Conservation (phyloP, 495 filamentous ascomycete genomes). For the Xylaria scruposa region DNA sequence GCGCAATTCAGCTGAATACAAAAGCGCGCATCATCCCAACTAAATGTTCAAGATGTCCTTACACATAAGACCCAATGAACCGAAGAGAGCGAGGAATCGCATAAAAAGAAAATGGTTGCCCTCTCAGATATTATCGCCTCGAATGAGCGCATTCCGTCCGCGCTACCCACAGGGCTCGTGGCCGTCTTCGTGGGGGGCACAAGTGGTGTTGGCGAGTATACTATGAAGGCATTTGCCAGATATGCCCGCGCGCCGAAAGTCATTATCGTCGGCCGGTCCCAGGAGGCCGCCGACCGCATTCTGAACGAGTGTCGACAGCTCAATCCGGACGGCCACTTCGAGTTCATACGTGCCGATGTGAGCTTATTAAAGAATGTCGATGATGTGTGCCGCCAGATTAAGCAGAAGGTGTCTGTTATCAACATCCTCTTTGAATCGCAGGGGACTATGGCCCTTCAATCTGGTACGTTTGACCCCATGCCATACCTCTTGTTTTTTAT, state of each 20-base stretch:
- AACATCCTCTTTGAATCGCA: constrained; percentile 63
- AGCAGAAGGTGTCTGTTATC: constrained; percentile 56
- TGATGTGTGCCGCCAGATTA: constrained; percentile 58
- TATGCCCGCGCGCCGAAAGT: constrained; percentile 51
- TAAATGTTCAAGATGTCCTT: not conserved
- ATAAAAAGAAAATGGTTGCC: constrained; percentile 39
- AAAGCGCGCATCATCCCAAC: not conserved
- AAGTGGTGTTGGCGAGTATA: constrained; percentile 63
- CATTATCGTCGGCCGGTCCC: constrained; percentile 48
- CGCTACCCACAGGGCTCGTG: constrained; percentile 46
- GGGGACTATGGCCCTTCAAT: constrained; percentile 42
- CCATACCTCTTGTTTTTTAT: not conserved
- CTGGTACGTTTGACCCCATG: constrained; percentile 25
- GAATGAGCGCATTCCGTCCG: constrained; percentile 39
- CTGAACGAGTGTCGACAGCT: constrained; percentile 46
- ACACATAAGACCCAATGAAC: not conserved
- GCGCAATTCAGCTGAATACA: not conserved
- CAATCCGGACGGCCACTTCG: constrained; percentile 52
- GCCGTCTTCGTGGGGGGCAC: constrained; percentile 67
- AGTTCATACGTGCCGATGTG: constrained; percentile 61
- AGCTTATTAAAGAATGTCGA: constrained; percentile 63
- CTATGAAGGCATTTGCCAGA: constrained; percentile 50
- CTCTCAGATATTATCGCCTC: constrained; percentile 41
- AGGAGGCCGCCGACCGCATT: constrained; percentile 50
- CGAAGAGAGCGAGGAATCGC: not conserved